Conservation (phyloP, 192 early-diverging fungal species). For the Linnemannia exigua region DNA sequence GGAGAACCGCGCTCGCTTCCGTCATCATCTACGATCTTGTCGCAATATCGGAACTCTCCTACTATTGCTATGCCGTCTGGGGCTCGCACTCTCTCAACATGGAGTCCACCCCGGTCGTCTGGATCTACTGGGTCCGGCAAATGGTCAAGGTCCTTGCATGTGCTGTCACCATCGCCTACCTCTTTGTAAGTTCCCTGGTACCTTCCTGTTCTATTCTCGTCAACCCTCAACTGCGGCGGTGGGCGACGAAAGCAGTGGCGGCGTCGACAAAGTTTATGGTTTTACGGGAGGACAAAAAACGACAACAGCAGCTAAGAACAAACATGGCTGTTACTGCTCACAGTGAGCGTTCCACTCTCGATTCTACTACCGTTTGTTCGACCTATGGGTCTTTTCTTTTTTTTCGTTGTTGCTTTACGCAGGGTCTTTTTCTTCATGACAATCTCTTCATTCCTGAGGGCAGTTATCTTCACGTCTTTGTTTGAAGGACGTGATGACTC, state of each 20-base stretch:
- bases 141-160: conserved; percentile 41
- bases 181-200: conserved; percentile 41
- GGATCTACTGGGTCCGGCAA: conserved; percentile 53
- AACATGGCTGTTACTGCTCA: background rate
- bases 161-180: conserved; percentile 46
- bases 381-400: background rate
- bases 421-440: background rate
- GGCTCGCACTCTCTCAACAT: background rate
- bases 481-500: background rate
- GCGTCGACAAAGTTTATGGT: background rate
- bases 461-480: background rate
- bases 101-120: conserved; percentile 17
- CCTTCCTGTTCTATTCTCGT: background rate
- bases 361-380: background rate
- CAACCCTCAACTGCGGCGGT: conserved; percentile 1
- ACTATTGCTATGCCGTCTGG: conserved; percentile 49
- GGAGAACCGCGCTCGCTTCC: conserved; percentile 47
- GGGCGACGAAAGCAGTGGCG: background rate
- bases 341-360: background rate
- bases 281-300: background rate
- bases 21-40: conserved; percentile 49
- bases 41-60: conserved; percentile 38
- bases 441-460: background rate
- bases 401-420: background rate
- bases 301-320: background rate